These are phyloP conservation scores for Thinopyrum elongatum DNA, from an alignment of 176 grass and related monocot genomes.

Conservation along the genomic window DNA sequence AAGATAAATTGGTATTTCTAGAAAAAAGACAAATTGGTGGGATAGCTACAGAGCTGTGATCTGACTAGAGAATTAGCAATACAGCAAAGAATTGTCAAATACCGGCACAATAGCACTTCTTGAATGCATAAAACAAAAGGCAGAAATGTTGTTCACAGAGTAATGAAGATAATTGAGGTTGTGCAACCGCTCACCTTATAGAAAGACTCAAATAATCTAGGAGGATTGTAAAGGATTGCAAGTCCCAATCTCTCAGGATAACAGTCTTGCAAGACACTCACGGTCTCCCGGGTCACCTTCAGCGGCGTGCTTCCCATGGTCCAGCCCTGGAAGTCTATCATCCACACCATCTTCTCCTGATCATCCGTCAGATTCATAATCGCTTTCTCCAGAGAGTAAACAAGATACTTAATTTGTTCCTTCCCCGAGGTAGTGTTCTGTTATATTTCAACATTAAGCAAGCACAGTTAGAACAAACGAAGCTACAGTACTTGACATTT, in stretches of 20 bases:
- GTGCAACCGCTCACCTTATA: constrained; percentile 52
- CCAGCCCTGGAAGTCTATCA: constrained; percentile 77
- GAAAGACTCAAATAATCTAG: constrained; percentile 82
- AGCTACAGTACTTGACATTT: background rate
- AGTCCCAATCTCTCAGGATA: constrained; percentile 80
- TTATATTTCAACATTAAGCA: constrained; percentile 2
- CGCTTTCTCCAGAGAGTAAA: constrained; percentile 80
- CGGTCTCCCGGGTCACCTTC: constrained; percentile 66
- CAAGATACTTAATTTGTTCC: constrained; percentile 77
- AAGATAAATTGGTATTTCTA: background rate
- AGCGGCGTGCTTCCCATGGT: constrained; percentile 62
- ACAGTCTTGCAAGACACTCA: constrained; percentile 67
- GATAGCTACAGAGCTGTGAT: background rate
- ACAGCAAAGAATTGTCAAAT: background rate
- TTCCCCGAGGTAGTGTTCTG: constrained; percentile 66
- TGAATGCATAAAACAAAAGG: background rate
- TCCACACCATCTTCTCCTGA: constrained; percentile 86
- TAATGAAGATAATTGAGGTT: constrained; percentile 18
- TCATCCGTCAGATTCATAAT: constrained; percentile 53
- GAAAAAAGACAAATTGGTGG: background rate
- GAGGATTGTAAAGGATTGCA: constrained; percentile 81
- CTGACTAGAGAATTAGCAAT: background rate
- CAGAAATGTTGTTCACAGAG: background rate
- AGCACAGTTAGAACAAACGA: background rate
- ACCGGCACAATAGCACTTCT: background rate